phyloP scores from a whole-genome alignment of 73 alveolate genomes.

The Tetrahymena borealis region DNA sequence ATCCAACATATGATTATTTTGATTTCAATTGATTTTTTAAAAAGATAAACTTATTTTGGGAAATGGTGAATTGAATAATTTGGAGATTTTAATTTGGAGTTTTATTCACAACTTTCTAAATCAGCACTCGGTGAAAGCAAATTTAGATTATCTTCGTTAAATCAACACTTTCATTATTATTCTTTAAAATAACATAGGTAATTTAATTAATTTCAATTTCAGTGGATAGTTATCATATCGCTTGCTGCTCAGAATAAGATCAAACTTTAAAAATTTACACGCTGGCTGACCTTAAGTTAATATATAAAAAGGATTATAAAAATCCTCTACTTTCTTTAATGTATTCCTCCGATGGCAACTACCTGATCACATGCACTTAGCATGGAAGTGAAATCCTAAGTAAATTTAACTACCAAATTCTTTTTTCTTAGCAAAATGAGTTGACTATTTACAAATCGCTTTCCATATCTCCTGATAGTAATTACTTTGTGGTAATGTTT shows the following conservation, averaged over 20 bases:
- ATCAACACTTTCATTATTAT: too few species aligned
- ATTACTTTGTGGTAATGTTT: not conserved
- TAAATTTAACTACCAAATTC: not conserved
- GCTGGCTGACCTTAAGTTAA: not conserved
- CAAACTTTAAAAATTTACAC: not conserved
- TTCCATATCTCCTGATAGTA: not conserved
- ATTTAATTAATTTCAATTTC: not conserved
- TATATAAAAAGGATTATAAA: not conserved
- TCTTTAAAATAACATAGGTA: not conserved
- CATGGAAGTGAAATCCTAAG: not conserved
- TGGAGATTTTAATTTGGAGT: too few species aligned
- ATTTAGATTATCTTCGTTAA: too few species aligned
- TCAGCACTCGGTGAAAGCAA: too few species aligned
- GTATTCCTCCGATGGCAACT: not conserved
- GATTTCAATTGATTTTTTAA: too few species aligned
- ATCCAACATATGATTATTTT: too few species aligned
- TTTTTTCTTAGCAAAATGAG: not conserved
- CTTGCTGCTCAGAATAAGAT: not conserved
- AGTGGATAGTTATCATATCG: not conserved
- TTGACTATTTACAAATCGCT: not conserved
- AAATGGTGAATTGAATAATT: too few species aligned
- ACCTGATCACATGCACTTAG: not conserved
- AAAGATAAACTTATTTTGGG: too few species aligned
- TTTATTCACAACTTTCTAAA: too few species aligned
- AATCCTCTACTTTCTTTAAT: not conserved